Base-by-base conservation (phyloP, 257 asterid species). In the Henckelia pumila region DNA sequence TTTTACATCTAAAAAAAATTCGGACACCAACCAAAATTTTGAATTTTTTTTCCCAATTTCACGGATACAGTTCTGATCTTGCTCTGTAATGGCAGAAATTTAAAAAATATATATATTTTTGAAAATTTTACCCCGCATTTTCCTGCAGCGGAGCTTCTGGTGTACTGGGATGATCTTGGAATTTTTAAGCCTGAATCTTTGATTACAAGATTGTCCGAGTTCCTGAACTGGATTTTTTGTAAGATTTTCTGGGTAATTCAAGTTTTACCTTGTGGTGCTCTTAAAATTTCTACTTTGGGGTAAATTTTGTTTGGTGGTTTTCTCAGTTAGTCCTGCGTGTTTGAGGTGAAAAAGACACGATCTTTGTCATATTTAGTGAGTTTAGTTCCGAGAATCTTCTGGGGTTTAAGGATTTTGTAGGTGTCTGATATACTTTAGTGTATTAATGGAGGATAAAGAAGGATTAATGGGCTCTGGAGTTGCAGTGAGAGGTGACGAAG, bases 381-480 rank as follows among this genome's bases (percentile, higher is more conserved):
- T 74, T 50, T 58, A n/a, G 58, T 53, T 67, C 59, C 37, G 28
- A 56, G 62, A 40, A 30, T 55, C 67, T 64, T 59, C 49, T 49
- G 76, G 84, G 81, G 77, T 68, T 83, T 73, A 64, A 71, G 76
- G 63, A 30, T 65, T 70, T 52, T 37, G 3, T 59, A n/a, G 69
- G 59, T 53, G 32, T 30, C 61, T 77, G 69, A 19, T 23, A 40
- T 59, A 17, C 71, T 68, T 70, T 78, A 64, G 71, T 20, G 24
- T 85, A 80, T 78, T 85, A 80, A 93, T 92, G 98, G 95, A 86
- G 82, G 95, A 74, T 25, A 83, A 78, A 56, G 89, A 75, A 81
- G 95, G 89, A 33, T 61, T 86, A 40, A 82, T 75, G 78, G 77
- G 85, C 77, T 59, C 75, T 40, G 91, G 83, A 62, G 59, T 84